phyloP scores from a whole-genome alignment of 495 filamentous ascomycete species.

The Daldinia childiae region DNA sequence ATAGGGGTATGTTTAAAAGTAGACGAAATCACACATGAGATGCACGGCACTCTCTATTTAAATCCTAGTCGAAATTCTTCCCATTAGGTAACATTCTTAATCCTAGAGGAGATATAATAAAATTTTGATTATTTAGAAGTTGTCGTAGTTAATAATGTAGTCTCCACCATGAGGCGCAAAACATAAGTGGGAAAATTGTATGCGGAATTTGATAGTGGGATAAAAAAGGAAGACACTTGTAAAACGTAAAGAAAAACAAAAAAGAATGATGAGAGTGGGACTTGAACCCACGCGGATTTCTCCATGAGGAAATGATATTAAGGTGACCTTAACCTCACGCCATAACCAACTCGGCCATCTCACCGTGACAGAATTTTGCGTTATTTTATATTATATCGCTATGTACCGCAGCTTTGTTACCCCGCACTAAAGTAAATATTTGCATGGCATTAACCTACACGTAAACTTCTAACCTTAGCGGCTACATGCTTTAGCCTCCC shows the following conservation, averaged over 20 bases:
- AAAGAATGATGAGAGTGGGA: slow-evolving; percentile 51
- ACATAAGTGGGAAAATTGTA: not conserved
- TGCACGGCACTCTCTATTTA: too few species aligned
- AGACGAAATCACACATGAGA: too few species aligned
- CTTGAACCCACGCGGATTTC: slow-evolving; percentile 55
- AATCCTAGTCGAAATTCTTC: too few species aligned
- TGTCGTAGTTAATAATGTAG: too few species aligned
- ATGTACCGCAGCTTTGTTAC: not conserved
- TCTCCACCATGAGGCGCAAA: not conserved
- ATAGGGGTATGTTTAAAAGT: too few species aligned
- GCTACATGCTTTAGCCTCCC: too few species aligned
- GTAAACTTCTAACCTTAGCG: too few species aligned
- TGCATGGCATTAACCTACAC: too few species aligned
- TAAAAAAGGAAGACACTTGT: not conserved
- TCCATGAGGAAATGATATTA: slow-evolving; percentile 47
- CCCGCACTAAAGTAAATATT: too few species aligned
- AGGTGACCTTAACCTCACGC: slow-evolving; percentile 55
- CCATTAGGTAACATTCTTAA: too few species aligned
- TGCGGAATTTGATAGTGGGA: not conserved
- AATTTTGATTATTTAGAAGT: too few species aligned
- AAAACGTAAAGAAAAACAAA: not conserved
- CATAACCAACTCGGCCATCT: slow-evolving; percentile 58
- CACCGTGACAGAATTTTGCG: slow-evolving; percentile 25
- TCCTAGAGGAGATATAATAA: too few species aligned
- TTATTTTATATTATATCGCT: not conserved